A percentile compares a stretch with the other conserved stretches of the same genome.
phyloP scores from a whole-genome alignment of 2,329 filamentous ascomycete species.

The Claviceps capensis region DNA sequence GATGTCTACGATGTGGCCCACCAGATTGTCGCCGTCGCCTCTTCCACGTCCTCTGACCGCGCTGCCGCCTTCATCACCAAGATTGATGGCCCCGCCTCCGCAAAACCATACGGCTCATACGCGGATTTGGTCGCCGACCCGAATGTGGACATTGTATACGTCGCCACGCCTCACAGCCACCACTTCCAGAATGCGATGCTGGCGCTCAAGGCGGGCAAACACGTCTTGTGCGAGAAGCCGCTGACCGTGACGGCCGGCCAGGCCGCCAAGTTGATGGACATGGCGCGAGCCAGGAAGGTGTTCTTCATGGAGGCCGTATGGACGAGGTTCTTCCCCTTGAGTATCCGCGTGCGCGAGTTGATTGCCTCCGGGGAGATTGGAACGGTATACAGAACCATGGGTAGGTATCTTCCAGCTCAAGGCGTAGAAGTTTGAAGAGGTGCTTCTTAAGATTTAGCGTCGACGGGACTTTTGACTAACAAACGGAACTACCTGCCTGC shows the following conservation, averaged over 20 bases:
- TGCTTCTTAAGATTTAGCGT: too few species aligned
- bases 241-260: slow-evolving; percentile 76
- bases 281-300: slow-evolving; percentile 57
- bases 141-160: slow-evolving; percentile 73
- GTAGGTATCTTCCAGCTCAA: slow-evolving; percentile 19
- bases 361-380: slow-evolving; percentile 41
- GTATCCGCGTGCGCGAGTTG: slow-evolving; percentile 58
- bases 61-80: slow-evolving; percentile 61
- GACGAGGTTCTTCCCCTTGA: slow-evolving; percentile 80
- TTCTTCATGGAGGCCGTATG: slow-evolving; percentile 82
- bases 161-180: slow-evolving; percentile 83
- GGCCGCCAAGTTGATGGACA: slow-evolving; percentile 55
- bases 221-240: slow-evolving; percentile 83
- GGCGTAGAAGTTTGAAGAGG: too few species aligned
- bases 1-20: slow-evolving; percentile 61
- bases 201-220: slow-evolving; percentile 70
- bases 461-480: neutral
- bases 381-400: slow-evolving; percentile 44
- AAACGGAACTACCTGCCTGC: too few species aligned
- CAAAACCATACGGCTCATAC: slow-evolving; percentile 68
- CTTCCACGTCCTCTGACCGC: slow-evolving; percentile 56
- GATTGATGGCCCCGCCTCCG: slow-evolving; percentile 52
- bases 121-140: slow-evolving; percentile 65
- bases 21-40: slow-evolving; percentile 65
- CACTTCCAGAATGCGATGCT: slow-evolving; percentile 87